These are phyloP conservation scores for Chaetomium sp. DNA, from an alignment of 2,329 filamentous ascomycete species.

Conservation along the genomic window DNA sequence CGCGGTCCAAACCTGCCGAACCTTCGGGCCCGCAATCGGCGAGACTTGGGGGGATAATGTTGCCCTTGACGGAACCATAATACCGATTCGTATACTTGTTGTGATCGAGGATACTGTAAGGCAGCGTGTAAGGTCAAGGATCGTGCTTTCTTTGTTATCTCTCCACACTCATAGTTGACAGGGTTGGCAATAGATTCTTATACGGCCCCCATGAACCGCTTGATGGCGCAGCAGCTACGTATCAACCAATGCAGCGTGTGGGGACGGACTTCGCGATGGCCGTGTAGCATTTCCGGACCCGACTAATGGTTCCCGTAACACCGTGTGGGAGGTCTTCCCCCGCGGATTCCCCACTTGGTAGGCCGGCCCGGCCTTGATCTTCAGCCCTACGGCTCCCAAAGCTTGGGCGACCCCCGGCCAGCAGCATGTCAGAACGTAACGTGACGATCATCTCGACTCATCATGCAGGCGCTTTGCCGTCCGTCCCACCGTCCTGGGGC, in stretches of 20 bases:
- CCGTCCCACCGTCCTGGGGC: slow-evolving; percentile 10
- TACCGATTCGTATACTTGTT: neutral
- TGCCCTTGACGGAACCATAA: neutral
- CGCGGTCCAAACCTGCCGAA: slow-evolving; percentile 21
- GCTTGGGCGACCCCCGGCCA: neutral
- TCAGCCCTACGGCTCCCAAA: slow-evolving; percentile 16
- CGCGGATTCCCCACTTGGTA: neutral
- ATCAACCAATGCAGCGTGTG: no score
- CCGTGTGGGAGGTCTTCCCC: neutral
- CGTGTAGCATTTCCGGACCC: no score
- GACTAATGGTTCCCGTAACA: neutral
- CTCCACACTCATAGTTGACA: neutral
- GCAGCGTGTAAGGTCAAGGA: neutral
- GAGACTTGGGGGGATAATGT: neutral
- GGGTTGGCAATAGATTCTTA: no score
- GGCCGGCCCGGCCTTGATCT: neutral
- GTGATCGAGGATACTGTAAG: neutral
- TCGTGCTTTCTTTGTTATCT: no score
- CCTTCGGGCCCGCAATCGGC: slow-evolving; percentile 6
- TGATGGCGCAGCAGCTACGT: no score
- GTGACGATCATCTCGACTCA: slow-evolving; percentile 6
- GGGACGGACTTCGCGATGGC: no score
- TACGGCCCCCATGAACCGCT: no score
- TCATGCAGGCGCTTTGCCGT: neutral
- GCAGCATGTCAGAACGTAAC: slow-evolving; percentile 14